Base-by-base conservation (phyloP, 2,329 filamentous ascomycete genomes). In the Colletotrichum sp. region DNA sequence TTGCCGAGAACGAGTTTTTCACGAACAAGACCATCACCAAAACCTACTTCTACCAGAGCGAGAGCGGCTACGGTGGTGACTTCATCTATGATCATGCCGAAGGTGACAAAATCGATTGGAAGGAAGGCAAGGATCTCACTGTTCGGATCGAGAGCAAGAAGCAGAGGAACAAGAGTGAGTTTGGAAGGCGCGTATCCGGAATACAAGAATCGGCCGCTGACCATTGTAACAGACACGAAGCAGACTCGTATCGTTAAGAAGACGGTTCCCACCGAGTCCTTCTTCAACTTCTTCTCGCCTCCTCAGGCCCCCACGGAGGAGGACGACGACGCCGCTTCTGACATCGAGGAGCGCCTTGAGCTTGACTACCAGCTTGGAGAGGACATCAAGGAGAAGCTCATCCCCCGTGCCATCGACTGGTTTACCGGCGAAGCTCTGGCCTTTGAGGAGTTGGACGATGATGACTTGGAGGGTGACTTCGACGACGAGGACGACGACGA, bases 1-100 rank as follows among this genome's bases (percentile, higher is more conserved):
- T 99, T 81, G 91, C 93, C 73, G 93, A 96, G 83, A 99, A 99
- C 87, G 95, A 98, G 79, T 99, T 94, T 89, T 99, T 99, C 92
- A 94, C 93, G 86, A 99, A 99, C 92, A 98, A 98, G 91, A 95
- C 92, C 81, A 93, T 99, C 86, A 96, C 95, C 83, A 99, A 99
- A 92, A 98, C 96, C 75, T 99, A 99, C 89, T 99, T 93, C 90
- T 99, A 99, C 89, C 96, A 98, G 88, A 98, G 97, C 84, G 97
- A 99, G 91, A 98, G 94, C 82, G 97, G 97, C 75, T 99, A 99
- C 83, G 97, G 96, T 80, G 98, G 97, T 80, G 98, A 99, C 86
- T 99, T 99, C 88, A 99, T 99, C 87, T 99, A 99, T 85, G 97
- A 99, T 85, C 97, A 99, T 84, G 97, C 98, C 74, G 96, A 99